Conservation (phyloP, 78 protist species). For the Dictyostelium purpureum region DNA sequence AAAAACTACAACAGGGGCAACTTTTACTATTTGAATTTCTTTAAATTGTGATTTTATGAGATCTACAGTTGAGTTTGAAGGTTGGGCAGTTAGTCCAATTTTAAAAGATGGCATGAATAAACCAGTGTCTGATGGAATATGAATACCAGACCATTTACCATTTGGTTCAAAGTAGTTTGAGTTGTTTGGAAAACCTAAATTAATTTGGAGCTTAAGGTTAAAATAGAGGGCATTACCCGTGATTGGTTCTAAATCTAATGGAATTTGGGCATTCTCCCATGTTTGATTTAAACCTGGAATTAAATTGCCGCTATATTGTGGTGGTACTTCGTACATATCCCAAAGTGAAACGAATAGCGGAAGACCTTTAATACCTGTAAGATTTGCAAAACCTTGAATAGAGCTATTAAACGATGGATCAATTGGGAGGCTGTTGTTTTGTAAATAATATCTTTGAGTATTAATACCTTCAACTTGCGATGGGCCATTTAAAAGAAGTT, state of each 20-base stretch:
- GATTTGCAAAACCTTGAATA: conserved; percentile 27
- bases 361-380: background rate
- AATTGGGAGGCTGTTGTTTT: conserved; percentile 23
- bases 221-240: conserved; percentile 57
- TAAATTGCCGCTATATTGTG: background rate
- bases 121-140: background rate
- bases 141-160: background rate
- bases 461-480: conserved; percentile 6
- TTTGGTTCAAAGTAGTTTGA: background rate
- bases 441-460: conserved; percentile 18
- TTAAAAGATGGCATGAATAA: conserved; percentile 25
- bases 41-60: conserved; percentile 4
- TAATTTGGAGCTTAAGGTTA: conserved; percentile 42
- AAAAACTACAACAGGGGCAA: background rate
- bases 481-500: background rate
- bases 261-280: conserved; percentile 18
- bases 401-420: background rate
- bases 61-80: background rate
- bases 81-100: conserved; percentile 47
- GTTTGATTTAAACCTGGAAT: conserved; percentile 14
- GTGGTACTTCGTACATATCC: conserved; percentile 63
- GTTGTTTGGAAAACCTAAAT: background rate
- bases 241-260: conserved; percentile 53
- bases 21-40: background rate
- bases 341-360: conserved; percentile 34